Evolutionary conservation across 768 basidiomycete species (phyloP).

Genomic region (Rhizopogon sp.): DNA sequence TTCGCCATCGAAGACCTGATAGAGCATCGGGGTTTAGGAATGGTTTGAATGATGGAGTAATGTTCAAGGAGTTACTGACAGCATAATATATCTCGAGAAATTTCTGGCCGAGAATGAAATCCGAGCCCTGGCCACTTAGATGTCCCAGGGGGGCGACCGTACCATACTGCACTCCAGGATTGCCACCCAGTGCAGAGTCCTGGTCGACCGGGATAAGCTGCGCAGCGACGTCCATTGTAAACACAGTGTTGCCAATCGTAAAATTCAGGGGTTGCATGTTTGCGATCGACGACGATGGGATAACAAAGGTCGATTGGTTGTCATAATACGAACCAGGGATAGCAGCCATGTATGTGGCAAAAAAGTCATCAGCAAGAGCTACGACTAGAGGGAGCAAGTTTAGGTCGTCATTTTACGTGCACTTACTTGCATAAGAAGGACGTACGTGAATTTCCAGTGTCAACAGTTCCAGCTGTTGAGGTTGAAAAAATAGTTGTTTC

Average conservation of each 20-base stretch:
- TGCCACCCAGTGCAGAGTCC: neutral
- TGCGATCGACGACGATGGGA: neutral
- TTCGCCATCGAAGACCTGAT: neutral
- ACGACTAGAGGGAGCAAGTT: neutral
- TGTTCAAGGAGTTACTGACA: neutral
- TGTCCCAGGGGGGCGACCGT: neutral
- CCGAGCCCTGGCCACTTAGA: neutral
- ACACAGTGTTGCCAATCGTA: neutral
- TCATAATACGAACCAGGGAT: neutral
- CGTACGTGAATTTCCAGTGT: neutral
- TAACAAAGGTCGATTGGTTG: neutral
- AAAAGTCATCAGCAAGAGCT: neutral
- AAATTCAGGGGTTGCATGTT: neutral
- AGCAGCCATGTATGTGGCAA: slow-evolving; percentile 2
- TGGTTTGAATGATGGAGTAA: neutral
- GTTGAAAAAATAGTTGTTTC: neutral
- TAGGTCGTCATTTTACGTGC: neutral
- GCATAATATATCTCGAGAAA: slow-evolving; percentile 1
- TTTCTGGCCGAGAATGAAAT: slow-evolving; percentile 1
- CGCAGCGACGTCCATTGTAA: slow-evolving; percentile 1
- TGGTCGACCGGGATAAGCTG: neutral
- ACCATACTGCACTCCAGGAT: neutral
- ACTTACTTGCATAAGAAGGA: neutral
- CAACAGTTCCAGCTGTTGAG: neutral
- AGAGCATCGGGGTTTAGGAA: neutral